Evolutionary conservation across 352 stramenopile species (phyloP), one percentile per base, ranked within the genome.

Genomic region (Phytophthora pseudosyringae): DNA sequence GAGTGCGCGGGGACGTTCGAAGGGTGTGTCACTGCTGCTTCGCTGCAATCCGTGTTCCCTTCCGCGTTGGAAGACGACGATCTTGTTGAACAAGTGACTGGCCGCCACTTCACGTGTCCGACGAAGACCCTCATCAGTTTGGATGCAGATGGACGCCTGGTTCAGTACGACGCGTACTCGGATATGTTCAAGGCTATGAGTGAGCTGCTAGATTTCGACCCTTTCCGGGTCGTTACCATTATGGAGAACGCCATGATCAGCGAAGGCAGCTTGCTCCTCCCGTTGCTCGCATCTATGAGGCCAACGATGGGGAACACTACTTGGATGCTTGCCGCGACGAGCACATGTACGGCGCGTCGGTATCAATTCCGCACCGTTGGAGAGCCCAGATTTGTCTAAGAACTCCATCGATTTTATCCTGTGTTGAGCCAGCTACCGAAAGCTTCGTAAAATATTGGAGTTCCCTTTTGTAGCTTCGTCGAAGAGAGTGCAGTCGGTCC

Each of bases 41-140:
- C 59, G 7, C 31, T 73, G 7, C 36, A 64, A 11, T 32, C 56
- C 1, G 60, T 67, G 36, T 67, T 74, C 26, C 59, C 54, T 16
- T 15, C 58, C 45, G 58, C 53, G 3, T 15, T 59, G 48, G 10
- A 36, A 13, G 29, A 66, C 38, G 21, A 56, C 18, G 15, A n/a
- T 39, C 49, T 71, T 15, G 55, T 56, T 12, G 10, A 38, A 6
- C 29, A 41, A 32, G 43, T 75, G 9, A 29, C 57, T 7, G 36
- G 57, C 2, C 53, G 29, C 12, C 32, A 13, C 12, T 57, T 71
- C 40, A 25, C 49, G 3, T 75, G 50, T 39, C 45, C 61, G 3
- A 75, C 68, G 18, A 45, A 59, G 32, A 73, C 62, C 25, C 61
- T 65, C 31, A 53, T 81, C 35, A 68, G 61, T 58, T 53, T 80